Evolutionary conservation across 2,329 filamentous ascomycete genomes (phyloP).

Genomic region (Epichloe sp.): DNA sequence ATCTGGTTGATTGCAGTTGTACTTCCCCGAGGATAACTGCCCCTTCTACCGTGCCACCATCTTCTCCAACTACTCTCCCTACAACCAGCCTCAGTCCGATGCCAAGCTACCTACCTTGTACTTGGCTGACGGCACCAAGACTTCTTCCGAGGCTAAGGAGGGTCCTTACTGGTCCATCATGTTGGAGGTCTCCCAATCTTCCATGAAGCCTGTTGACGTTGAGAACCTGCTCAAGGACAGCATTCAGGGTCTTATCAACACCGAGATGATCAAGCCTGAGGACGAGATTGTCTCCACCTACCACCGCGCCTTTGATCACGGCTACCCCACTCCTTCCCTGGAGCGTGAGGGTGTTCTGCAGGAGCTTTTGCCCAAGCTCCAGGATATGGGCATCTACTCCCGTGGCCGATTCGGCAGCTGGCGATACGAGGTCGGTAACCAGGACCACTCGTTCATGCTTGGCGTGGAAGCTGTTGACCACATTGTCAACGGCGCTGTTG

Average conservation of each 20-base stretch:
- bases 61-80: slow-evolving; percentile 99
- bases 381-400: slow-evolving; percentile 83
- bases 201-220: slow-evolving; percentile 85
- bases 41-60: slow-evolving; percentile 99
- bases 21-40: slow-evolving; percentile 98
- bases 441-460: slow-evolving; percentile 96
- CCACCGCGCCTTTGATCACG: slow-evolving; percentile 95
- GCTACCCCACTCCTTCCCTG: slow-evolving; percentile 88
- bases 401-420: slow-evolving; percentile 96
- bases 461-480: slow-evolving; percentile 88
- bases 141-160: slow-evolving; percentile 58
- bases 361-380: slow-evolving; percentile 82
- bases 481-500: slow-evolving; percentile 77
- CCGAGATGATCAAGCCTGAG: slow-evolving; percentile 78
- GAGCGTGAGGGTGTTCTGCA: slow-evolving; percentile 93
- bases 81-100: slow-evolving; percentile 82
- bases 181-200: slow-evolving; percentile 93
- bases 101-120: slow-evolving; percentile 79
- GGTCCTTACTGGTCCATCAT: slow-evolving; percentile 99
- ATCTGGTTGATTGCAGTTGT: slow-evolving; percentile 41
- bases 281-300: slow-evolving; percentile 98
- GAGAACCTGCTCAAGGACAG: slow-evolving; percentile 76
- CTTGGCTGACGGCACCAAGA: slow-evolving; percentile 74
- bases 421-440: slow-evolving; percentile 94
- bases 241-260: slow-evolving; percentile 96